phyloP scores from a whole-genome alignment of 768 basidiomycete species.

The Leccinum boreale region DNA sequence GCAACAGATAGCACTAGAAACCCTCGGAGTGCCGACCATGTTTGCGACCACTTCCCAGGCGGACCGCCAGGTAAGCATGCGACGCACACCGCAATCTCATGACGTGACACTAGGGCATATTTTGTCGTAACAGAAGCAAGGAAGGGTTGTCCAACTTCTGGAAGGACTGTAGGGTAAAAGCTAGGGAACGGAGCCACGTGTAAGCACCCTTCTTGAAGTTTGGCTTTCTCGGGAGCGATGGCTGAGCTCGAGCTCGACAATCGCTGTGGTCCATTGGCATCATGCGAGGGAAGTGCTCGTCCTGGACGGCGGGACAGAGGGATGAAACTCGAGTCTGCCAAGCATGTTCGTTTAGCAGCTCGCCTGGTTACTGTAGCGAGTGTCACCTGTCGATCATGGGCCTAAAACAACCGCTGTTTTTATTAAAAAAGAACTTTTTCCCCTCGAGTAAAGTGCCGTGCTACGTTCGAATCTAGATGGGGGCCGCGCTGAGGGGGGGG shows the following conservation, averaged over 20 bases:
- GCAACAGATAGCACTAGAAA: conserved; percentile 64
- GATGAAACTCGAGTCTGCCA: not conserved
- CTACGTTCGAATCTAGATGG: not conserved
- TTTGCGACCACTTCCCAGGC: conserved; percentile 46
- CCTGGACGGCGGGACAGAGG: conserved; percentile 5
- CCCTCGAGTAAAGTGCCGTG: not conserved
- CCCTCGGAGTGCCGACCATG: conserved; percentile 69
- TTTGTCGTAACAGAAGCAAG: conserved; percentile 52
- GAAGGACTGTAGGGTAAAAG: conserved; percentile 41
- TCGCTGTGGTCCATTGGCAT: not conserved
- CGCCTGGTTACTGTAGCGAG: not conserved
- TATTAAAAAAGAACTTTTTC: not conserved
- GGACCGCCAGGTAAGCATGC: conserved; percentile 54
- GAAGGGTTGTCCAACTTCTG: conserved; percentile 64
- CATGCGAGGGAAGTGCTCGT: not conserved
- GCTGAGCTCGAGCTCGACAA: not conserved
- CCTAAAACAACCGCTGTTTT: not conserved
- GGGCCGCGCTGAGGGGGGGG: not conserved
- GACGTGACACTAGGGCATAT: not conserved
- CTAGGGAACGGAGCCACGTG: conserved; percentile 2
- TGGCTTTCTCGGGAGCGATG: not conserved
- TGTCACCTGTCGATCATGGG: conserved; percentile 7
- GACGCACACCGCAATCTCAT: not conserved
- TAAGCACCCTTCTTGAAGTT: not conserved
- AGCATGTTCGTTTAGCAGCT: conserved; percentile 4